Base-by-base conservation (phyloP, 2,329 filamentous ascomycete species). In the Cercospora zeae-maydis region DNA sequence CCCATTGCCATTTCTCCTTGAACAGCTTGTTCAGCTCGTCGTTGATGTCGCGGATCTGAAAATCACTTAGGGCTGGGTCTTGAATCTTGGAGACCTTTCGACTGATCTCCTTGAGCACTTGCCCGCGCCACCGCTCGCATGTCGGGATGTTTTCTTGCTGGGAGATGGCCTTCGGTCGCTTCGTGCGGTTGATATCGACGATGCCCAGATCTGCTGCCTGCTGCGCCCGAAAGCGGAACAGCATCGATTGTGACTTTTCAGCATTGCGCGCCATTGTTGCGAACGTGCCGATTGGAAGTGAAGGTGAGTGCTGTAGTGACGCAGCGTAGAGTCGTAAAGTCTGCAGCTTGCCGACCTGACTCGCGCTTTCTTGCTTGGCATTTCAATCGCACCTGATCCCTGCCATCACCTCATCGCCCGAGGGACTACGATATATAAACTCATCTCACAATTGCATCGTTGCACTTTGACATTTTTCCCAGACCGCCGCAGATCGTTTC, bases 11-110 rank as follows among this genome's bases (percentile, higher is more conserved):
- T 79, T 99, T 99, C 81, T 99, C 95, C 67, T 92, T 88, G 91
- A 99, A 97, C 66, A 96, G 84, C 80, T 96, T 96, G 83, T 99
- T 99, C 83, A 99, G 96, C 79, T 99, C 95, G 78, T 99, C 95
- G 80, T 99, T 99, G 75, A 99, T 83, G 78, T 99, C 95, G 73
- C 95, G 88, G 77, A 99, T 92, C 82, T 98, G 95, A 81, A 90
- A 98, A 82, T 99, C 95, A 78, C 87, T 92, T n/a, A 99, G 84
- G 52, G 89, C 88, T 8, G 86, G 82, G 72, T 99, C 95, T 77
- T 99, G 95, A 79, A 99, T 98, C 75, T 91, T 91, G 67, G 92
- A 92, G 62, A 99, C 92, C 78, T 99, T 99, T 78, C 95, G 92
- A 68, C 89, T 93, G 73, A 99, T 93, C 77, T 99, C 95, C 76